Conservation (phyloP, 2,329 filamentous ascomycete species). For the Ophiostoma piceae region DNA sequence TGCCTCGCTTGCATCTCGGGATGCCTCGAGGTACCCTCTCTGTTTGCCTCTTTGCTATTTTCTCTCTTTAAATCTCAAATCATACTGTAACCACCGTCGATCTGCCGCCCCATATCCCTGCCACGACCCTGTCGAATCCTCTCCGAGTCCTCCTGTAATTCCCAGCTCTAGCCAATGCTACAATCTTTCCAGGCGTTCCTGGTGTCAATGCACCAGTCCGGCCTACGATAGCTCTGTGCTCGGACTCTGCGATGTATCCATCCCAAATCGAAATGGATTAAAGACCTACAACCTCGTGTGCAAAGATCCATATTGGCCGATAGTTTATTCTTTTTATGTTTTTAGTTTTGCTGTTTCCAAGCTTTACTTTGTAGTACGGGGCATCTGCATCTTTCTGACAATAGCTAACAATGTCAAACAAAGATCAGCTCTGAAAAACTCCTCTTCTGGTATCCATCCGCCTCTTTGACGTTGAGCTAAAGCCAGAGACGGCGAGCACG, state of each 20-base stretch:
- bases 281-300: neutral
- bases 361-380: no score
- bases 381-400: neutral
- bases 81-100: neutral
- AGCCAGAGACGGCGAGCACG: neutral
- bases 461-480: neutral
- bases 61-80: neutral
- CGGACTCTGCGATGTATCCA: neutral
- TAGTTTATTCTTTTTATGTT: neutral
- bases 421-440: neutral
- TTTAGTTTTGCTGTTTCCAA: neutral
- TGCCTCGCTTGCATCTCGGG: neutral
- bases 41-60: neutral
- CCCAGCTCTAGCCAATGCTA: neutral
- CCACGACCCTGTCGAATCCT: conserved; percentile 11
- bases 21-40: no score
- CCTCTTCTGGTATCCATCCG: conserved; percentile 1
- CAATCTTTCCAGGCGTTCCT: neutral
- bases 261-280: neutral
- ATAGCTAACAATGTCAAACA: neutral
- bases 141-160: neutral
- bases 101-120: conserved; percentile 16
- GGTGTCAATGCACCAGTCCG: neutral
- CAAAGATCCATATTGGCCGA: neutral
- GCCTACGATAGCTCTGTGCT: conserved; percentile 9